Conservation (phyloP, 768 basidiomycete genomes). For the Kwoniella dejecticola region DNA sequence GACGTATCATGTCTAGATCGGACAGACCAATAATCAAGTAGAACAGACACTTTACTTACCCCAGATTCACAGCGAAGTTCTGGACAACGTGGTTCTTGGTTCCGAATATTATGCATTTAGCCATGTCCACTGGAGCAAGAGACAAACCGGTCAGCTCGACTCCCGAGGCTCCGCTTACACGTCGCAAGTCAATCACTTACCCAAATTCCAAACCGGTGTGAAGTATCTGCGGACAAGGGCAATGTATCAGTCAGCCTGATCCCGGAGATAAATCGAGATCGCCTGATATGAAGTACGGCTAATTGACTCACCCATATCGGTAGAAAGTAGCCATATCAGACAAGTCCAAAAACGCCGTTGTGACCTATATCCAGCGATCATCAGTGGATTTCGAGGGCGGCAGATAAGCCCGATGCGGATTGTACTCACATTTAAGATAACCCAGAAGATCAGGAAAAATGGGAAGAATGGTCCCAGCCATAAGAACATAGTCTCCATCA, state of each 20-base stretch:
- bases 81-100: constrained; percentile 53
- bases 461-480: constrained; percentile 53
- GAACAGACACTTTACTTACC: too few species aligned
- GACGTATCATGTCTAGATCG: too few species aligned
- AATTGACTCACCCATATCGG: constrained; percentile 49
- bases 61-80: constrained; percentile 52
- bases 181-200: constrained; percentile 26
- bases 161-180: too few species aligned
- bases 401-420: background rate
- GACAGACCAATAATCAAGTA: background rate
- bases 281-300: too few species aligned
- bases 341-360: constrained; percentile 51
- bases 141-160: background rate
- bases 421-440: constrained; percentile 42
- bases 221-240: constrained; percentile 23
- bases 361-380: constrained; percentile 19
- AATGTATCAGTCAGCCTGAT: too few species aligned
- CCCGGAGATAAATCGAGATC: too few species aligned
- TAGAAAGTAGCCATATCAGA: constrained; percentile 50
- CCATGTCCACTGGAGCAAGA: constrained; percentile 42
- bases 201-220: constrained; percentile 45
- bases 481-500: constrained; percentile 51
- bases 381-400: background rate
- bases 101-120: constrained; percentile 52
- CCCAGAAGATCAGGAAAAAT: constrained; percentile 55